Evolutionary conservation across 2,329 filamentous ascomycete genomes (phyloP).

Genomic region (Paecilomyces niveus): DNA sequence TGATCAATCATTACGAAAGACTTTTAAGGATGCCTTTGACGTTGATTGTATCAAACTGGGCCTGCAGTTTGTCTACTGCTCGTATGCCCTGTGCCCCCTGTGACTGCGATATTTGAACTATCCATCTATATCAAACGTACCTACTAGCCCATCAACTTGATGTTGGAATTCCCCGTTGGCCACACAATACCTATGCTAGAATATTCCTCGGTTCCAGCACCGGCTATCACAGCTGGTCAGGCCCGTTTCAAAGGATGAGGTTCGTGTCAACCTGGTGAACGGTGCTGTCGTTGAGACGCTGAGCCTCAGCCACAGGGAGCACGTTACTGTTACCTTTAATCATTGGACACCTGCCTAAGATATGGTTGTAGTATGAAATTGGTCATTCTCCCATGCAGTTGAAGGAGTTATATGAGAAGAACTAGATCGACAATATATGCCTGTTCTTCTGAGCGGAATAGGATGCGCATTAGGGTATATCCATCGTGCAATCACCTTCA

Average conservation of each 20-base stretch:
- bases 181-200: not conserved
- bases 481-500: not conserved
- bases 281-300: too few relatives aligned
- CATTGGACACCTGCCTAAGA: too few relatives aligned
- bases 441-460: not conserved
- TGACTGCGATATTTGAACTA: not conserved
- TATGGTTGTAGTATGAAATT: too few relatives aligned
- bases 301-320: too few relatives aligned
- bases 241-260: not conserved
- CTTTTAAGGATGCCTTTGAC: not conserved
- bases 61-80: not conserved
- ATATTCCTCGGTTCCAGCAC: not conserved
- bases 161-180: too few relatives aligned
- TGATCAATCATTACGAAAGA: constrained; percentile 10
- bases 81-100: not conserved
- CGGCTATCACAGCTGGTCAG: not conserved
- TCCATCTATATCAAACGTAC: not conserved
- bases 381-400: too few relatives aligned
- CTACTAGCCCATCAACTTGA: not conserved
- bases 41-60: not conserved
- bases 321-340: too few relatives aligned
- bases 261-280: too few relatives aligned
- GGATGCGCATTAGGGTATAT: not conserved
- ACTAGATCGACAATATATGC: too few relatives aligned
- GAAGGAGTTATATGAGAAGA: too few relatives aligned